A percentile compares a stretch with the other conserved stretches of the same genome.
Evolutionary conservation across 2,329 filamentous ascomycete genomes (phyloP).

Genomic region (Phoma sp.): DNA sequence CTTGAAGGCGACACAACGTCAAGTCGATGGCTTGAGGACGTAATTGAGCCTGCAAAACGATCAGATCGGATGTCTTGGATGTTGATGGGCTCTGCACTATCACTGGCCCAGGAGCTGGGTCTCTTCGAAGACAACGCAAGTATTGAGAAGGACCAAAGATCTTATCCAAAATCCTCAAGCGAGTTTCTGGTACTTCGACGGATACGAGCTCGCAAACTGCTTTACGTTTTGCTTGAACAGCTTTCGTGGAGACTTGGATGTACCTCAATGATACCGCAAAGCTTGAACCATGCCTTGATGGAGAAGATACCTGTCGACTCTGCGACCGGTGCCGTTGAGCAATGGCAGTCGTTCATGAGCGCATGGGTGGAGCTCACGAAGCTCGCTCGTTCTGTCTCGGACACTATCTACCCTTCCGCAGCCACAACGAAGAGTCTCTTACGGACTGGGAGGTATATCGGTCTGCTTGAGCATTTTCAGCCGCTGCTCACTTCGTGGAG

Average conservation of each 20-base stretch:
- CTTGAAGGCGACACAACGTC: conserved; percentile 46
- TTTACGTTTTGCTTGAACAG: conserved; percentile 58
- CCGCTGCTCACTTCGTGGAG: conserved; percentile 50
- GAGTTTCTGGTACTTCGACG: conserved; percentile 42
- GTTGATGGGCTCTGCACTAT: conserved; percentile 60
- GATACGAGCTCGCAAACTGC: conserved; percentile 43
- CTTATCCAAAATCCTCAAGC: conserved; percentile 39
- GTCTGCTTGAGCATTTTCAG: conserved; percentile 55
- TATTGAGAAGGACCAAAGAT: conserved; percentile 44
- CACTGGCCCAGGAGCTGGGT: conserved; percentile 59
- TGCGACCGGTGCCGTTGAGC: conserved; percentile 47
- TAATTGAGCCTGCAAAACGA: conserved; percentile 60
- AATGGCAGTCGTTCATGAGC: conserved; percentile 60
- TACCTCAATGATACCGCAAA: conserved; percentile 59
- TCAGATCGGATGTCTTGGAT: conserved; percentile 68
- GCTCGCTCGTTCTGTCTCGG: conserved; percentile 58
- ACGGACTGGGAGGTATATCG: conserved; percentile 58
- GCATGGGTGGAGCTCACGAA: conserved; percentile 55
- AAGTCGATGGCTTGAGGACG: conserved; percentile 59
- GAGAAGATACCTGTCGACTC: conserved; percentile 50
- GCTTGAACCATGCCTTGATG: conserved; percentile 47
- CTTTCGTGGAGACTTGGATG: conserved; percentile 59
- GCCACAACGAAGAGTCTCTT: conserved; percentile 50
- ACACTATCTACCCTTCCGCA: conserved; percentile 59
- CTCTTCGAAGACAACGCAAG: conserved; percentile 54